These are phyloP conservation scores for peach (Prunus persica) DNA, from an alignment of 306 rosid species.

Conservation along the genomic window DNA sequence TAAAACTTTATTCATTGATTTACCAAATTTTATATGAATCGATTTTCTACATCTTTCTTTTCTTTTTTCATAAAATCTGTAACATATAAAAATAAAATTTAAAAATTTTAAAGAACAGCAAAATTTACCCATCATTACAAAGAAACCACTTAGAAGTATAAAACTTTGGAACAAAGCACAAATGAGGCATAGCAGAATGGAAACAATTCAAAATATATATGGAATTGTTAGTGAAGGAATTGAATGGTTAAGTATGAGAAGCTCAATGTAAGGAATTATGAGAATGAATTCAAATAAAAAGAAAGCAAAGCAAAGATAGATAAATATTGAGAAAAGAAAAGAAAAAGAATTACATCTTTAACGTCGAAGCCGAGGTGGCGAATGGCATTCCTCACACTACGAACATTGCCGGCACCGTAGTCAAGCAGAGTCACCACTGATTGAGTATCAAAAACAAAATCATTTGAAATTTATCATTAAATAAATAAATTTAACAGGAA, in stretches of 20 bases:
- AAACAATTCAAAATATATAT: background rate
- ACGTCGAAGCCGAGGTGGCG: conserved; percentile 76
- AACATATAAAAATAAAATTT: background rate
- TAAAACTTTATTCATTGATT: background rate
- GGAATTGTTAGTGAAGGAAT: background rate
- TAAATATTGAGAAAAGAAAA: background rate
- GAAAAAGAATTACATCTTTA: conserved; percentile 58
- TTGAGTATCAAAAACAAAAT: background rate
- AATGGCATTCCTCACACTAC: conserved; percentile 87
- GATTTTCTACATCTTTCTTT: background rate
- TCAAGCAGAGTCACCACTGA: conserved; percentile 88
- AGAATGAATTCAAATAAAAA: background rate
- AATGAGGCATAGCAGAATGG: too few relatives aligned
- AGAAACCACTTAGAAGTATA: background rate
- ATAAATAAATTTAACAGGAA: background rate
- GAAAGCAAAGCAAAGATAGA: background rate
- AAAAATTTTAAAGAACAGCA: too few relatives aligned
- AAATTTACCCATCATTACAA: background rate
- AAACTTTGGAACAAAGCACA: background rate
- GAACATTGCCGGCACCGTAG: conserved; percentile 94
- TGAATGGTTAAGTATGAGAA: background rate
- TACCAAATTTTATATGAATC: background rate
- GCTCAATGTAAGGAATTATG: background rate
- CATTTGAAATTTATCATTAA: background rate
- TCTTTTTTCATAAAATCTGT: background rate